Conservation (phyloP, 441 rosid species). For the Hypseocharis bilobata region DNA sequence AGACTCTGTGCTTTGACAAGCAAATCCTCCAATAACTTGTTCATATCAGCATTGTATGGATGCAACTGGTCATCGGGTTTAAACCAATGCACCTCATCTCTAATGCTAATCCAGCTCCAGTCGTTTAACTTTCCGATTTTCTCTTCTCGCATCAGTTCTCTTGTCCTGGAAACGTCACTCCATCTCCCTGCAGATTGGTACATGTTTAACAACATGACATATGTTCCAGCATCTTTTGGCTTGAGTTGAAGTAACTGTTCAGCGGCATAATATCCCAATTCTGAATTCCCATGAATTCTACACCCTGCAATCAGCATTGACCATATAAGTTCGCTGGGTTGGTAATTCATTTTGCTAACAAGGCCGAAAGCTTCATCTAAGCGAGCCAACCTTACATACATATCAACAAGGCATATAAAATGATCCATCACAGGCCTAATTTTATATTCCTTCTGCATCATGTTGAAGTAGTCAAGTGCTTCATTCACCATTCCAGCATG, state of each 20-base stretch:
- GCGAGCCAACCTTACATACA: conserved; percentile 36
- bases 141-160: conserved; percentile 30
- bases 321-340: conserved; percentile 37
- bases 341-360: conserved; percentile 31
- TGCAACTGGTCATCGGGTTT: conserved; percentile 22
- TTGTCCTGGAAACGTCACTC: conserved; percentile 34
- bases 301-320: conserved; percentile 37
- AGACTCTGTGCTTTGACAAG: conserved; percentile 28
- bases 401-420: conserved; percentile 33
- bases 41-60: conserved; percentile 18
- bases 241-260: conserved; percentile 37
- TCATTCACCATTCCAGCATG: conserved; percentile 40
- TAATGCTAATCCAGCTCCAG: conserved; percentile 46
- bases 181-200: conserved; percentile 32
- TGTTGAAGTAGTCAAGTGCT: conserved; percentile 38
- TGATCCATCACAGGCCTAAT: conserved; percentile 48
- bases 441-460: conserved; percentile 41
- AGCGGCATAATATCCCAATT: conserved; percentile 36
- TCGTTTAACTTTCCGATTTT: conserved; percentile 24
- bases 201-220: conserved; percentile 25
- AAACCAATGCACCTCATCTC: conserved; percentile 35
- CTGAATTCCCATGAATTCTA: conserved; percentile 30
- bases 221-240: conserved; percentile 31
- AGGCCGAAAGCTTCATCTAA: conserved; percentile 39
- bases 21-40: conserved; percentile 31